phyloP scores from a whole-genome alignment of 2,329 filamentous ascomycete genomes.

The Epichloe gansuensis region DNA sequence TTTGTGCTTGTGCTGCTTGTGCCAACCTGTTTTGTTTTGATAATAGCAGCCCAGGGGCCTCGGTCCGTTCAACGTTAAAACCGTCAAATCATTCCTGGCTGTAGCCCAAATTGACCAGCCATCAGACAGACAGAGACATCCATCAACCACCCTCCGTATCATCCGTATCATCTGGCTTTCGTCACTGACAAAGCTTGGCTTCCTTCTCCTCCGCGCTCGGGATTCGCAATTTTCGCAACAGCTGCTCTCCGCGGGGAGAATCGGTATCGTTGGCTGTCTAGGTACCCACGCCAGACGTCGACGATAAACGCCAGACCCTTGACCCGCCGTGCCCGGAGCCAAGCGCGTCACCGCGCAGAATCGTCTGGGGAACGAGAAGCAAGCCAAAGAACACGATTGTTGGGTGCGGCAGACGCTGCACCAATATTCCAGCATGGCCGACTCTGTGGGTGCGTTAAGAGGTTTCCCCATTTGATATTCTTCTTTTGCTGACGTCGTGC shows the following conservation, averaged over 20 bases:
- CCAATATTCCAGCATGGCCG: constrained; percentile 17
- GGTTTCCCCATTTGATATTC: background rate
- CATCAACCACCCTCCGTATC: background rate
- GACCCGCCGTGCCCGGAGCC: background rate
- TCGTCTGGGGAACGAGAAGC: background rate
- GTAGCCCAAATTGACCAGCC: background rate
- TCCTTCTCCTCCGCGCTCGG: no score
- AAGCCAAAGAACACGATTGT: background rate
- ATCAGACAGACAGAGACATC: background rate
- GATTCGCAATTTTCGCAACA: no score
- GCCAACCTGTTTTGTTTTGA: background rate
- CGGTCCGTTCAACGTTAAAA: background rate
- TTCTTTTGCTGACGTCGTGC: constrained; percentile 3
- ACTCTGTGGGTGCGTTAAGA: constrained; percentile 25
- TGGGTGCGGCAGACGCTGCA: background rate
- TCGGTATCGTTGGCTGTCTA: background rate
- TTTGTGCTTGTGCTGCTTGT: background rate
- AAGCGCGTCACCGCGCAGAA: background rate
- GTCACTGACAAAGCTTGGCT: background rate
- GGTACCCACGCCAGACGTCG: background rate
- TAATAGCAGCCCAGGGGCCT: background rate
- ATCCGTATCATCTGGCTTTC: background rate
- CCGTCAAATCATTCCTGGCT: no score
- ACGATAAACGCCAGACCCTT: background rate
- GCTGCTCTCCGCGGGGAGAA: no score